Evolutionary conservation across 2,329 filamentous ascomycete genomes (phyloP), one percentile per base, ranked within the genome.

Genomic region (Penicillium sp.): DNA sequence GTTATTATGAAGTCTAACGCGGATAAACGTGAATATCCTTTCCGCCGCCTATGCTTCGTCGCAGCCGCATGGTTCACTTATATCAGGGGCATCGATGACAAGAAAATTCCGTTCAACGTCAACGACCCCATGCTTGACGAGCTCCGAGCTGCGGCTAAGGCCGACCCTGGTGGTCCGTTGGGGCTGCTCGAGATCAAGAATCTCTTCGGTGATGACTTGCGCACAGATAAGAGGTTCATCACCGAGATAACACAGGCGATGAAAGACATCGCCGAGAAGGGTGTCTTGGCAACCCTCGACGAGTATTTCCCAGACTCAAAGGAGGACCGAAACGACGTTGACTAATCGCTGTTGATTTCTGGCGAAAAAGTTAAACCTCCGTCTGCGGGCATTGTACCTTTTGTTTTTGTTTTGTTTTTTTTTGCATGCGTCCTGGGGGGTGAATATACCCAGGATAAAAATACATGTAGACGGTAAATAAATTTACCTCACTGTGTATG

Each of bases 121-220:
- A 77, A 80, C 33, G 80, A 82, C 62, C 78, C 79, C 3, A 77
- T 81, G 77, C 71, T 69, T 17, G 77, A 79, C 44, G 70, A 79
- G 61, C 75, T 82, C 5, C 74, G 80, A 67, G 70, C 73, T 44
- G 72, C 75, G 63, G 80, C 80, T 28, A 69, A 67, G 56, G 72
- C 69, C 0, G 80, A 79, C 5, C 78, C 77, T 36, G 71, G 66
- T 36, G 68, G 75, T 57, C 80, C 80, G 0, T 38, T 56, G 11
- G 63, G 70, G 35, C 65, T 82, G n/a, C 74, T 82, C 2, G 74
- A 72, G 68, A 70, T 81, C 62, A 75, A 72, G 62, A 75, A 61
- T 53, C 70, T 82, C 2, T 82, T 82, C 48, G 80, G 80, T 66
- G 79, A 82, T 50, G 79, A 82, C 48, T 63, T 82, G 68, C 77